These are phyloP conservation scores for Syzygium aqueum DNA, from an alignment of 345 rosid genomes.

Conservation along the genomic window DNA sequence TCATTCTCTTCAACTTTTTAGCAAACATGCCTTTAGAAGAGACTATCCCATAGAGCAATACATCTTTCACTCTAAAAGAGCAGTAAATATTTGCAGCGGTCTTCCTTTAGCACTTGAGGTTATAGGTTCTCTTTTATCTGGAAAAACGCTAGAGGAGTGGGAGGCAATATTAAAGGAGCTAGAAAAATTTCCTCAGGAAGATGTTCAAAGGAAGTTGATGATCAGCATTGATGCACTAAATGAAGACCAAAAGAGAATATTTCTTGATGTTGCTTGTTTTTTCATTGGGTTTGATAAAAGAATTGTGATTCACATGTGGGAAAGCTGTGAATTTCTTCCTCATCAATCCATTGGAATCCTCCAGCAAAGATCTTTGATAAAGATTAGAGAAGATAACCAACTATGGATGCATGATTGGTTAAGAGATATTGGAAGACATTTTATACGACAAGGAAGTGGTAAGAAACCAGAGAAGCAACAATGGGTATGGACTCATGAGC, in stretches of 20 bases:
- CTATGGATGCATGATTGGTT: background rate
- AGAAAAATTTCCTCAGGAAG: background rate
- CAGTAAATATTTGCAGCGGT: background rate
- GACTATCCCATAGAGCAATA: accelerated
- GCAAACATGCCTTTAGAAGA: background rate
- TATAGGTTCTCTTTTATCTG: background rate
- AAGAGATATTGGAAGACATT: background rate
- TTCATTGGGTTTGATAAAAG: background rate
- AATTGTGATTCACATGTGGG: background rate
- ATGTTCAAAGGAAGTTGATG: background rate
- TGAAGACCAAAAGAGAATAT: background rate
- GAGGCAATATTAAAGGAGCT: background rate
- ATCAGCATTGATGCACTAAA: background rate
- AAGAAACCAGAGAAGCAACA: background rate
- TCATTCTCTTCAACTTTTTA: background rate
- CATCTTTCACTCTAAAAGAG: background rate
- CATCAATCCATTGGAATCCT: background rate
- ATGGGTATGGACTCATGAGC: background rate
- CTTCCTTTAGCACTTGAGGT: background rate
- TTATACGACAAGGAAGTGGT: background rate
- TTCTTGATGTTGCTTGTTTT: background rate
- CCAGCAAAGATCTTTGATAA: background rate
- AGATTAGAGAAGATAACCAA: background rate
- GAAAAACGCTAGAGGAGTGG: background rate
- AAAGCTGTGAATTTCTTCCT: background rate